Base-by-base conservation (phyloP, 179 eudicot species). In the Drosera spatulata region DNA sequence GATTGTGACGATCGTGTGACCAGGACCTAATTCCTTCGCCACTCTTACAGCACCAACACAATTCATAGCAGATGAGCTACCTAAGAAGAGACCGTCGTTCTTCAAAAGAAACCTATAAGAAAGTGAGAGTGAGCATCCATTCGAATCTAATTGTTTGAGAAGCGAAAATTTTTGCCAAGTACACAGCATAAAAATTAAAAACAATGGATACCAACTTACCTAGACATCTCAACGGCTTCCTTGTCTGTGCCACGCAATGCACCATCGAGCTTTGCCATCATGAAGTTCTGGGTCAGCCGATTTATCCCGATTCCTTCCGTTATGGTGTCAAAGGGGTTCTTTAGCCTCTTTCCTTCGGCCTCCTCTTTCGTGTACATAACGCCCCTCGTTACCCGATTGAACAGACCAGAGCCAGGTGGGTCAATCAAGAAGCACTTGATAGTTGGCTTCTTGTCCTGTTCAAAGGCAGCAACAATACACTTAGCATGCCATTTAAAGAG, bases 191-290 rank as follows among this genome's bases (percentile, higher is more conserved):
- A 22, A 22, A 22, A 22, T 22, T 22, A 22, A 22, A 22, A 22
- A 22, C 33, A 22, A 22, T 22, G 33, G 33, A 22, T 22, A 22
- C 33, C 33, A 13, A 63, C 77, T 67, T 59, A 88, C 98, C 98
- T 91, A 57, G 98, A 91, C 96, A 91, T 91, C 77, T 91, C 98
- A 66, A 88, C 96, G 65, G 98, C 98, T 60, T 91, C 95, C 75
- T 53, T 70, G 63, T 91, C 98, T 8, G 95, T 77, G 70, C 98
- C 98, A 59, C 80, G 83, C 62, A 88, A 88, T 69, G 95, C 98
- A 10, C 95, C 98, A 81, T 91, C 95, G 50, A 91, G 84, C 72
- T 81, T 75, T 22, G 93, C 98, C 82, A 76, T 69, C 74, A 79
- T 73, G 65, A 91, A 91, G 74, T 91, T 91, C 70, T 75, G 76